Evolutionary conservation across 2,329 filamentous ascomycete genomes (phyloP).

Genomic region (Fusarium sp.): DNA sequence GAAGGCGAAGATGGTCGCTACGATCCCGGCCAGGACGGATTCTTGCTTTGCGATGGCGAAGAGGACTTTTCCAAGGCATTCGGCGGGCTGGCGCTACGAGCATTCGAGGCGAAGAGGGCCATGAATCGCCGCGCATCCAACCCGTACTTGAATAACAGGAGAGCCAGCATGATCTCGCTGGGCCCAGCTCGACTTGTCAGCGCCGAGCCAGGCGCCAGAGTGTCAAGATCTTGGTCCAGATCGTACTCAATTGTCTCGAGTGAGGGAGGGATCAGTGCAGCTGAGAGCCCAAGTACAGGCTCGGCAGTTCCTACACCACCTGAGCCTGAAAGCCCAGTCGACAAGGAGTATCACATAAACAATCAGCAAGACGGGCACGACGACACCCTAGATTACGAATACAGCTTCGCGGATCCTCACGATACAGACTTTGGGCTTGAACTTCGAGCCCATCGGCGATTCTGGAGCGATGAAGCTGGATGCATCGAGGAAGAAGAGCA

Average conservation of each 20-base stretch:
- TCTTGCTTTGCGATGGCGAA: slow-evolving; percentile 44
- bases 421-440: slow-evolving; percentile 54
- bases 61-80: slow-evolving; percentile 52
- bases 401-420: slow-evolving; percentile 49
- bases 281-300: slow-evolving; percentile 54
- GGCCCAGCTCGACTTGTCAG: slow-evolving; percentile 42
- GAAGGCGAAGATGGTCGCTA: slow-evolving; percentile 46
- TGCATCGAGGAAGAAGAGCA: slow-evolving; percentile 57
- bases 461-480: slow-evolving; percentile 53
- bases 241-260: slow-evolving; percentile 54
- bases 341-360: slow-evolving; percentile 45
- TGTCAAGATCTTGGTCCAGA: slow-evolving; percentile 44
- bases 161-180: slow-evolving; percentile 44
- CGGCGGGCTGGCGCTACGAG: slow-evolving; percentile 55
- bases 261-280: slow-evolving; percentile 55
- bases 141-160: slow-evolving; percentile 39
- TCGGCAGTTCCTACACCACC: slow-evolving; percentile 56
- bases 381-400: slow-evolving; percentile 50
- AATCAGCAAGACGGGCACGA: slow-evolving; percentile 42
- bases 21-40: slow-evolving; percentile 32
- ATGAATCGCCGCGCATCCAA: slow-evolving; percentile 42
- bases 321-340: slow-evolving; percentile 54
- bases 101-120: slow-evolving; percentile 49
- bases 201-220: slow-evolving; percentile 34
- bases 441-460: slow-evolving; percentile 54